Conservation (phyloP, 2,329 filamentous ascomycete genomes). For the Beauveria sp. region DNA sequence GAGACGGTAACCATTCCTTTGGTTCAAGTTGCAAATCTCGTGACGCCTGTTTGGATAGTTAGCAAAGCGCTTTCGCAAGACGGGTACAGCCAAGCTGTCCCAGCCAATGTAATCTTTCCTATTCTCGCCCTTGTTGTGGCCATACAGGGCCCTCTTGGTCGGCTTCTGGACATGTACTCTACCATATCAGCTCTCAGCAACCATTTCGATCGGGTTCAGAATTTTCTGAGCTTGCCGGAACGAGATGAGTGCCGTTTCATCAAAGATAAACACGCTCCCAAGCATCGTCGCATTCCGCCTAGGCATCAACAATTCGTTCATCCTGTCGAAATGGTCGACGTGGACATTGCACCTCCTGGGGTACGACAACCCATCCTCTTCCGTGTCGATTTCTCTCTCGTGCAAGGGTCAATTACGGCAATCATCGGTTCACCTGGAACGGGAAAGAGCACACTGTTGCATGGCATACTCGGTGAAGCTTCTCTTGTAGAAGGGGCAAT, state of each 20-base stretch:
- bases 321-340: not conserved
- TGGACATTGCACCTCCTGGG: not conserved
- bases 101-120: not conserved
- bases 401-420: not conserved
- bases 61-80: not conserved
- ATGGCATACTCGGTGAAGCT: constrained; percentile 5
- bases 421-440: not conserved
- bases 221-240: not conserved
- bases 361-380: constrained; percentile 4
- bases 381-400: constrained; percentile 2
- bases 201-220: not conserved
- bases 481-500: constrained; percentile 1
- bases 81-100: not conserved
- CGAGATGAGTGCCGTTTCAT: constrained; percentile 6
- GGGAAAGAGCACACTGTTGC: constrained; percentile 4
- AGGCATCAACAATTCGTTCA: not conserved
- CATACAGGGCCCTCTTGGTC: constrained; percentile 8
- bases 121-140: not conserved
- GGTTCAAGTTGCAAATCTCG: not conserved
- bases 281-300: not conserved
- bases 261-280: not conserved
- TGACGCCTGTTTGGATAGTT: constrained; percentile 4
- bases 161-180: constrained; percentile 1
- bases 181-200: not conserved
- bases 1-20: not conserved